Conservation (phyloP, 805 yeast genomes). For the Cyberlindnera mississippiensis region DNA sequence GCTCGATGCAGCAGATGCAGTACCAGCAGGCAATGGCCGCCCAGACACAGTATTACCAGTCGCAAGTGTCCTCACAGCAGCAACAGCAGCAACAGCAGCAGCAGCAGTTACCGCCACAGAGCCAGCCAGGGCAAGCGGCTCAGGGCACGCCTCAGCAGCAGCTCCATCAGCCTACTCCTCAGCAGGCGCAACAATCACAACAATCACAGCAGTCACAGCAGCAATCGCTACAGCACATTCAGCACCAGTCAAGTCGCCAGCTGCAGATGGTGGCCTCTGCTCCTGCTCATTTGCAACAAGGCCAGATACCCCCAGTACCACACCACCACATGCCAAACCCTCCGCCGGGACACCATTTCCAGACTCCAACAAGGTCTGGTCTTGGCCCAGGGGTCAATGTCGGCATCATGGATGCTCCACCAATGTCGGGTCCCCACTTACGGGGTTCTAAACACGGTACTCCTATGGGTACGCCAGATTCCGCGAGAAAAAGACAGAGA, state of each 20-base stretch:
- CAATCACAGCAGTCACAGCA: constrained; percentile 13
- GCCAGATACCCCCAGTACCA: constrained; percentile 2
- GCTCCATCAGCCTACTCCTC: neutral
- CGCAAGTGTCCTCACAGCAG: constrained; percentile 1
- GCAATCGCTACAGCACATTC: constrained; percentile 4
- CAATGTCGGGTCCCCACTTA: constrained; percentile 5
- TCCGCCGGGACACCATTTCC: constrained; percentile 13
- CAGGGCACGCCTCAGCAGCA: constrained; percentile 9
- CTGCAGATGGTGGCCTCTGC: constrained; percentile 6
- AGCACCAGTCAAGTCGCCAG: constrained; percentile 5
- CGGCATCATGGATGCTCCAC: constrained; percentile 9
- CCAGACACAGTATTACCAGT: constrained; percentile 10
- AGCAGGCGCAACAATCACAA: neutral
- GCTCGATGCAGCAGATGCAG: constrained; percentile 14
- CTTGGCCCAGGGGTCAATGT: neutral
- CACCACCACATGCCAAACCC: constrained; percentile 6
- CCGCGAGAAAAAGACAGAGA: constrained; percentile 26
- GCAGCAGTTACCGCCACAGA: constrained; percentile 5
- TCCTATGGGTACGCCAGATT: constrained; percentile 18
- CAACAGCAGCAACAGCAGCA: constrained; percentile 8
- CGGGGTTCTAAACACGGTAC: constrained; percentile 9
- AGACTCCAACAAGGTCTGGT: constrained; percentile 25
- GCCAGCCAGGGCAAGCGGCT: constrained; percentile 5
- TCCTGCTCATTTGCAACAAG: constrained; percentile 13
- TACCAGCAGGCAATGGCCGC: constrained; percentile 15